Evolutionary conservation across 2,329 filamentous ascomycete genomes (phyloP).

Genomic region (Aspergillus sp.): DNA sequence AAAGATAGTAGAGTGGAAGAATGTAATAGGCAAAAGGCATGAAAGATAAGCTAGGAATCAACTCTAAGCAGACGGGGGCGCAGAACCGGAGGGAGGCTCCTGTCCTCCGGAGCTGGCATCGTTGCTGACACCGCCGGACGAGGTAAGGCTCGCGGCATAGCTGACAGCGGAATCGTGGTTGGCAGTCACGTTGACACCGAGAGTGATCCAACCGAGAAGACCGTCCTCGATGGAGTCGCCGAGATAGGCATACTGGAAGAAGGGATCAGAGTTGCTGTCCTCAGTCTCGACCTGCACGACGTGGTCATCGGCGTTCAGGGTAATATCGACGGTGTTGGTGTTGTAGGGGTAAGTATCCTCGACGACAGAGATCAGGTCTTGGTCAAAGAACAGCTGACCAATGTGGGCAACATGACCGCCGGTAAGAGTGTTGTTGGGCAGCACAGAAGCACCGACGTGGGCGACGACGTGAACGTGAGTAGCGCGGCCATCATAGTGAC

Average conservation of each 20-base stretch:
- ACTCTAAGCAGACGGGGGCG: not conserved
- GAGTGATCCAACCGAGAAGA: constrained; percentile 14
- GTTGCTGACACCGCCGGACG: not conserved
- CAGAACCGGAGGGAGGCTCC: not conserved
- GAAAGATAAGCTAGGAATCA: not conserved
- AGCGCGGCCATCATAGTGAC: constrained; percentile 43
- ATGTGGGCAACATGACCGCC: constrained; percentile 56
- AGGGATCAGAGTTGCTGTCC: constrained; percentile 12
- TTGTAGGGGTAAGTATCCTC: constrained; percentile 43
- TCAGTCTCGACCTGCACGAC: constrained; percentile 15
- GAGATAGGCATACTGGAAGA: constrained; percentile 16
- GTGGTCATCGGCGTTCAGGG: constrained; percentile 12
- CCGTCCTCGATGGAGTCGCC: constrained; percentile 15
- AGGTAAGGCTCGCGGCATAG: not conserved
- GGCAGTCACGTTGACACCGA: constrained; percentile 12
- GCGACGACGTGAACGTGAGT: constrained; percentile 33
- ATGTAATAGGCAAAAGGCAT: not conserved
- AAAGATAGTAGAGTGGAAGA: not conserved
- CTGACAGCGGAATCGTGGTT: constrained; percentile 6
- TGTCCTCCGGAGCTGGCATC: not conserved
- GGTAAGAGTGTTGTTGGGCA: constrained; percentile 37
- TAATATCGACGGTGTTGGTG: constrained; percentile 17
- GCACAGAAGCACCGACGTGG: constrained; percentile 29
- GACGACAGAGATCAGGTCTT: constrained; percentile 52
- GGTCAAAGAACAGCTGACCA: constrained; percentile 63